phyloP scores from a whole-genome alignment of 257 asterid species.

The Knoxia roxburghii region DNA sequence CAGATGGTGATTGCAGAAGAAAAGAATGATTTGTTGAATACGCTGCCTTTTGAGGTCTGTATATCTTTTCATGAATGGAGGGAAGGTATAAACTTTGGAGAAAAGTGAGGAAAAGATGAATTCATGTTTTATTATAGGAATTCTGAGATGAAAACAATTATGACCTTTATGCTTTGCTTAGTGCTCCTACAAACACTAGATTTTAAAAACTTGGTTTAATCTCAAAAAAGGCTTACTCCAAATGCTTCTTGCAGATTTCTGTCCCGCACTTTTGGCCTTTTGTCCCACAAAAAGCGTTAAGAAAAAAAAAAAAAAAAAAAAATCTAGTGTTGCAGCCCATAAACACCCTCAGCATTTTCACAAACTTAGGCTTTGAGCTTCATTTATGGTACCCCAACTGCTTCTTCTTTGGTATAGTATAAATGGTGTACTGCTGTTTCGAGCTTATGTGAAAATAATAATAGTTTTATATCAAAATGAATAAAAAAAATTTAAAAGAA shows the following conservation, averaged over 20 bases:
- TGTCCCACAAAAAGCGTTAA: background rate
- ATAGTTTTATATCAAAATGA: no score
- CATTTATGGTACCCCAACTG: background rate
- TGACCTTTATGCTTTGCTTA: slow-evolving; percentile 23
- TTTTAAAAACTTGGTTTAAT: background rate
- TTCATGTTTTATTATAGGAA: background rate
- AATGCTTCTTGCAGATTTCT: background rate
- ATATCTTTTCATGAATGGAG: slow-evolving; percentile 15
- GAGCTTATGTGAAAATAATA: no score
- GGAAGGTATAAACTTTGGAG: slow-evolving; percentile 29
- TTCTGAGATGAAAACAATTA: slow-evolving; percentile 5
- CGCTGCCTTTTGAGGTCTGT: slow-evolving; percentile 15
- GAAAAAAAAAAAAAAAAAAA: background rate
- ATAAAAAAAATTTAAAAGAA: no score
- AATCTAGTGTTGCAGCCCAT: no score
- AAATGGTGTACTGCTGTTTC: no score
- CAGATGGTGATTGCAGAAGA: slow-evolving; percentile 16
- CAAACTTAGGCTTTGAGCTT: background rate
- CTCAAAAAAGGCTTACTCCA: background rate
- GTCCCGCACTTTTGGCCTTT: background rate
- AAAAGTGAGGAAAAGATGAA: slow-evolving; percentile 3
- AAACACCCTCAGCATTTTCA: background rate
- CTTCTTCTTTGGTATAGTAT: background rate
- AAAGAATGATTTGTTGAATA: slow-evolving; percentile 35
- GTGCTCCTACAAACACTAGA: slow-evolving; percentile 10